Evolutionary conservation across 208 protist species (phyloP).

Genomic region (Acanthamoeba lenticulata): DNA sequence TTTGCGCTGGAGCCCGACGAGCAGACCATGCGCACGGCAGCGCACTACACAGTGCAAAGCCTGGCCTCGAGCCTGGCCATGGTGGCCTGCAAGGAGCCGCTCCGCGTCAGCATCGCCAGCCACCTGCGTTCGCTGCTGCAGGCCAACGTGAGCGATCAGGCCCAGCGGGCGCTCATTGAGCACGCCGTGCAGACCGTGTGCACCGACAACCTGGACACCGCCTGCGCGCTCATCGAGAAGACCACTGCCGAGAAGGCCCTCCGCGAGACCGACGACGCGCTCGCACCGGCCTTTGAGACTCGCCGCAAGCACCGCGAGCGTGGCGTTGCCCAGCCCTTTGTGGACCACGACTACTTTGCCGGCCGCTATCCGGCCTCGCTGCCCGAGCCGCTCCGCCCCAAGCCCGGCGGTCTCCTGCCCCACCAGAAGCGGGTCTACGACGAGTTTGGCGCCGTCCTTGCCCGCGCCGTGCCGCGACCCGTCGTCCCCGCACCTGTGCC

Average conservation of each 20-base stretch:
- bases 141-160: constrained; percentile 68
- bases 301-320: constrained; percentile 60
- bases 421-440: constrained; percentile 88
- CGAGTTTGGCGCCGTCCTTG: constrained; percentile 90
- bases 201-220: constrained; percentile 90
- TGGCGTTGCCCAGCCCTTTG: constrained; percentile 47
- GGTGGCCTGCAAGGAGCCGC: constrained; percentile 93
- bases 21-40: constrained; percentile 85
- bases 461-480: too few relatives aligned
- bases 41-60: constrained; percentile 92
- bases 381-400: constrained; percentile 92
- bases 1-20: constrained; percentile 96
- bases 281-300: constrained; percentile 82
- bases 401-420: constrained; percentile 88
- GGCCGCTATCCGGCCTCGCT: constrained; percentile 81
- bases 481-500: too few relatives aligned
- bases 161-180: constrained; percentile 72
- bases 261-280: constrained; percentile 89
- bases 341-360: constrained; percentile 56
- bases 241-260: constrained; percentile 94
- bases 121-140: constrained; percentile 82
- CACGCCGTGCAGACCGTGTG: constrained; percentile 80
- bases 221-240: constrained; percentile 88
- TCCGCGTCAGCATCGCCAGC: constrained; percentile 86
- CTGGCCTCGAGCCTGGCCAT: constrained; percentile 91